Conservation (phyloP, 805 yeast genomes). For the Schizosaccharomyces lindneri region DNA sequence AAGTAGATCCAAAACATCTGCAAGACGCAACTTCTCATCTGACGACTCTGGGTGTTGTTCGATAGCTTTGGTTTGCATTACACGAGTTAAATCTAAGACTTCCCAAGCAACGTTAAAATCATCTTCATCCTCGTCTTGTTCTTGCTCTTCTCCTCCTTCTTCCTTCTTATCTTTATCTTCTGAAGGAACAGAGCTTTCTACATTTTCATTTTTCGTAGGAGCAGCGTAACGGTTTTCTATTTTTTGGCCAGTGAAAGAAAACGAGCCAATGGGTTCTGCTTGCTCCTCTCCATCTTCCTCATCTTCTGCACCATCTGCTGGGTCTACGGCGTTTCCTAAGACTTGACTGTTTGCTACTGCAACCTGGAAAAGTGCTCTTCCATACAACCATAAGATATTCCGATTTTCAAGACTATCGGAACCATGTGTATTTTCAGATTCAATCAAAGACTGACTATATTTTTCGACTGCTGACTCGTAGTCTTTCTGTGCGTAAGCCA, state of each 20-base stretch:
- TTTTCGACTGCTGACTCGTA: background rate
- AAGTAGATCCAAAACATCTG: constrained; percentile 50
- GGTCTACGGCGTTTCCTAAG: constrained; percentile 27
- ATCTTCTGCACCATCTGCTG: constrained; percentile 10
- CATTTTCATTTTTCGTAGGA: constrained; percentile 16
- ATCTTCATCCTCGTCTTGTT: constrained; percentile 21
- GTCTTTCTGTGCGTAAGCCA: background rate
- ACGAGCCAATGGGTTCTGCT: background rate
- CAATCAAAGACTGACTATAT: background rate
- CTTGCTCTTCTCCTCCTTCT: constrained; percentile 9
- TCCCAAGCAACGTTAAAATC: constrained; percentile 84
- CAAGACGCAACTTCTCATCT: constrained; percentile 25
- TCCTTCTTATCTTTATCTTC: constrained; percentile 14
- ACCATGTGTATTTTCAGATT: constrained; percentile 17
- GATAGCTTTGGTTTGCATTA: constrained; percentile 22
- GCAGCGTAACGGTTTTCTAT: constrained; percentile 12
- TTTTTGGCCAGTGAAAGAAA: constrained; percentile 3
- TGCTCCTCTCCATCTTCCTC: constrained; percentile 11
- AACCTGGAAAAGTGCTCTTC: constrained; percentile 51
- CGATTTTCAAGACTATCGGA: constrained; percentile 31
- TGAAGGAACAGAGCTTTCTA: constrained; percentile 13
- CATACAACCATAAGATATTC: constrained; percentile 48
- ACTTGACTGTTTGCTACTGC: constrained; percentile 57
- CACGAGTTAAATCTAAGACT: constrained; percentile 47
- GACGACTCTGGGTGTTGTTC: constrained; percentile 12